phyloP scores from a whole-genome alignment of 257 asterid species.

The Rhazya stricta region DNA sequence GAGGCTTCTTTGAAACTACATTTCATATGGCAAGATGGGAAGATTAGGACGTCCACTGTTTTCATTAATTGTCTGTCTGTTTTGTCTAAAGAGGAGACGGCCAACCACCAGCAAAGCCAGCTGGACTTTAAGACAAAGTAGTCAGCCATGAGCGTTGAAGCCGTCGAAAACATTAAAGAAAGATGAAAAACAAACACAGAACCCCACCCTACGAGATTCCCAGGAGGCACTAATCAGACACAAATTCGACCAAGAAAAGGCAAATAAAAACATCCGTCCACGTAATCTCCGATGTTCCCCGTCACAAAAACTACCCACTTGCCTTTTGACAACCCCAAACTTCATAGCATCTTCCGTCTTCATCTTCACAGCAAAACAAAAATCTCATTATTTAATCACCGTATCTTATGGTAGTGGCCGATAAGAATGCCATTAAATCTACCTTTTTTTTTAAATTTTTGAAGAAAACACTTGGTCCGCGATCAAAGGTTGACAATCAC shows the following conservation, averaged over 20 bases:
- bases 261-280: constrained; percentile 15
- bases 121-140: constrained; percentile 21
- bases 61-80: constrained; percentile 1
- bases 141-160: constrained; percentile 14
- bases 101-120: constrained; percentile 25
- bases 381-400: not conserved
- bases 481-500: constrained; percentile 4
- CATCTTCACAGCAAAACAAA: constrained; percentile 16
- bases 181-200: not conserved
- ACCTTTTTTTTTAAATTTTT: not conserved
- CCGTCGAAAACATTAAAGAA: not conserved
- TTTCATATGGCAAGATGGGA: too few species aligned
- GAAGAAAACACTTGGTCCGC: not conserved
- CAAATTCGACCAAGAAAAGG: not conserved
- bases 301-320: constrained; percentile 16
- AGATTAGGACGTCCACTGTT: too few species aligned
- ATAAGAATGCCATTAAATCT: constrained; percentile 16
- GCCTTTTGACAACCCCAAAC: not conserved
- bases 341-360: not conserved
- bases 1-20: too few species aligned
- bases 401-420: constrained; percentile 10
- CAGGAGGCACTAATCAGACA: not conserved
- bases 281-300: constrained; percentile 24
- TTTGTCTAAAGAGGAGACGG: constrained; percentile 10
- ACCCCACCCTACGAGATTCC: constrained; percentile 8